phyloP scores from a whole-genome alignment of 139 green algal genomes.

The Chlorella sp. region DNA sequence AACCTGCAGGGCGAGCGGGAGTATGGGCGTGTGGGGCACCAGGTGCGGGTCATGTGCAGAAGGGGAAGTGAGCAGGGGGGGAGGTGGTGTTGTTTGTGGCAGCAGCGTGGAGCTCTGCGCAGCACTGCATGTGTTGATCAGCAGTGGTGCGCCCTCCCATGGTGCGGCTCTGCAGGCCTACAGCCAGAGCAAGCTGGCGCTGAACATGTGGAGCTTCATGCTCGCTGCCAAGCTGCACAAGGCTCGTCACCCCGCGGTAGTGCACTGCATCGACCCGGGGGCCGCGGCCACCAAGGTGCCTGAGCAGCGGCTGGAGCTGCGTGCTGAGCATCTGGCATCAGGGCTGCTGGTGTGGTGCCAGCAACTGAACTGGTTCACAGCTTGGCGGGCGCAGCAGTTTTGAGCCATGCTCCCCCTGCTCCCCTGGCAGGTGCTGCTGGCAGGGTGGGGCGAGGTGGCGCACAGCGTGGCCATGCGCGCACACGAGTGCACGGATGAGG shows the following conservation, averaged over 20 bases:
- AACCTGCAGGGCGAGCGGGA: slow-evolving; percentile 67
- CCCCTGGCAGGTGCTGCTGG: slow-evolving; percentile 1
- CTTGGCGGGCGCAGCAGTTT: too few species aligned
- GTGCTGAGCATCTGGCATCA: neutral
- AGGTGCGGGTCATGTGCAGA: too few species aligned
- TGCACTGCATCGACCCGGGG: slow-evolving; percentile 21
- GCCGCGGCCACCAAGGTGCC: neutral
- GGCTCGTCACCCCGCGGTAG: slow-evolving; percentile 6
- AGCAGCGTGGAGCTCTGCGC: too few species aligned
- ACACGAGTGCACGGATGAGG: neutral
- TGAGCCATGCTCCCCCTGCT: neutral
- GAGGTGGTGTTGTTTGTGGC: too few species aligned
- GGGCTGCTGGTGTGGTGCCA: neutral
- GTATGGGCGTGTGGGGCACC: slow-evolving; percentile 30
- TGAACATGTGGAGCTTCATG: slow-evolving; percentile 30
- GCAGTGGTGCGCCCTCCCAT: too few species aligned
- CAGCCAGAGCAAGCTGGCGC: slow-evolving; percentile 28
- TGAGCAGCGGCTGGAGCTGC: neutral
- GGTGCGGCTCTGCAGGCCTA: neutral
- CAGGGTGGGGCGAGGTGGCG: slow-evolving; percentile 23
- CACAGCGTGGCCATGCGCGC: slow-evolving; percentile 7
- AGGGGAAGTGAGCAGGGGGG: too few species aligned
- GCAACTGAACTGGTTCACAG: too few species aligned
- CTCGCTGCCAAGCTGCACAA: slow-evolving; percentile 1
- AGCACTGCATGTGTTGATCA: too few species aligned